These are phyloP conservation scores for Cladobotryum protrusum DNA, from an alignment of 2,329 filamentous ascomycete genomes.

Conservation along the genomic window DNA sequence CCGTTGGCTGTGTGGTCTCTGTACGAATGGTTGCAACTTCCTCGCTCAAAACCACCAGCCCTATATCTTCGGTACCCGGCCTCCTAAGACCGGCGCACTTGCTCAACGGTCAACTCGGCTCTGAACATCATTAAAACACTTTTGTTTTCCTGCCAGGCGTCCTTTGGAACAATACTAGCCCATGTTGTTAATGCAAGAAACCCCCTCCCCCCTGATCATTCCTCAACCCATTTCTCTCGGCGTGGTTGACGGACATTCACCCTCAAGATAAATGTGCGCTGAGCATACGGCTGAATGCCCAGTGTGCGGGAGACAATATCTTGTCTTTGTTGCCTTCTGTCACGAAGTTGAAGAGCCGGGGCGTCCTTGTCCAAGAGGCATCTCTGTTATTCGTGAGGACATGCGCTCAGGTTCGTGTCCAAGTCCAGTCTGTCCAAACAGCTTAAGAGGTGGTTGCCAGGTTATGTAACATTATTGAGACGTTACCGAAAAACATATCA, in stretches of 20 bases:
- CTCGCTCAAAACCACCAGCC: constrained; percentile 6
- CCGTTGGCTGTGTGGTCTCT: constrained; percentile 5
- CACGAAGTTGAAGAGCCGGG: constrained; percentile 43
- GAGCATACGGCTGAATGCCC: constrained; percentile 52
- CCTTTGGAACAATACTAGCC: constrained; percentile 7
- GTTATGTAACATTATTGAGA: constrained; percentile 39
- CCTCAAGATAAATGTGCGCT: constrained; percentile 50
- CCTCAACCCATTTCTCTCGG: constrained; percentile 13
- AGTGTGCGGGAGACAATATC: constrained; percentile 54
- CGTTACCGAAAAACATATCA: constrained; percentile 4
- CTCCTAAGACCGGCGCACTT: neutral
- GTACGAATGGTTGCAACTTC: constrained; percentile 7
- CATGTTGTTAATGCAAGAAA: constrained; percentile 10
- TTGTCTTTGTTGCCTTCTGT: constrained; percentile 54
- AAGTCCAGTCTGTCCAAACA: constrained; percentile 55
- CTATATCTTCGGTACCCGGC: constrained; percentile 6
- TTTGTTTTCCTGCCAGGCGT: neutral
- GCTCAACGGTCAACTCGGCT: constrained; percentile 2
- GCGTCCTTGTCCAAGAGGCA: constrained; percentile 41
- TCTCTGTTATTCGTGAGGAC: constrained; percentile 30
- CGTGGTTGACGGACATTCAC: constrained; percentile 14
- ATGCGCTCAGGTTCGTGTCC: constrained; percentile 51
- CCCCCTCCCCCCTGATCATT: constrained; percentile 12
- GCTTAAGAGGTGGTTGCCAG: constrained; percentile 47
- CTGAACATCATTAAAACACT: neutral